Evolutionary conservation across 108 stramenopile genomes (phyloP), one percentile per base, ranked within the genome.

Genomic region (Nannochloropsis salina): DNA sequence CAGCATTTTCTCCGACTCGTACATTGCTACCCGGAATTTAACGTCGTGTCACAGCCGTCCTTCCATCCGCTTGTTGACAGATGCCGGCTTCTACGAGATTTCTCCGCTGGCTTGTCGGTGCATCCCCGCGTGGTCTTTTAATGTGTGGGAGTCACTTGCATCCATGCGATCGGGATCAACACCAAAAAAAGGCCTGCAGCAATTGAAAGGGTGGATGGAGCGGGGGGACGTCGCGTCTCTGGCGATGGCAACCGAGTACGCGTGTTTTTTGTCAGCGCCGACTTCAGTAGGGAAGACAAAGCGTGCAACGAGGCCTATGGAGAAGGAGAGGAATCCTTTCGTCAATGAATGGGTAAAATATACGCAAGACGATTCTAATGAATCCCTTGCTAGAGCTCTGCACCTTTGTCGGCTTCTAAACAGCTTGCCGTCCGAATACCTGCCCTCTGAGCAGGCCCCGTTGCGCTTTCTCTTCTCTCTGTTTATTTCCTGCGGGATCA

Each of bases 371-470:
- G 31, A 31, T 31, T 31, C 31, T 0, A 6, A 74, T 2, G 61
- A 74, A 74, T 74, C 8, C 4, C 20, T 74, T 15, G 61, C 61
- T n/a, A 15, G 61, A 74, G 61, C 61, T 74, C 1, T 2, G 61
- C 61, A 74, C 61, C n/a, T 4, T n/a, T 74, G 61, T 74, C 61
- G 61, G 61, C 6, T 74, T n/a, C n/a, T 74, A 74, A 74, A 74
- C 61, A 74, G 61, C 61, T n/a, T 74, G 61, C 61, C 61, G 61
- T n/a, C 61, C n/a, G 61, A n/a, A 74, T 74, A 74, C 61, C 61
- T 74, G 4, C 61, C 61, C 2, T n/a, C 61, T 2, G 61, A 74
- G 8, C 61, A 74, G 20, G 61, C 15, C 15, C 61, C 61, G 4
- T n/a, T 74, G 61, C 61, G 61, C 61, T 74, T 74, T n/a, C 61